These are phyloP conservation scores for Cucurbita pepo DNA, from an alignment of 306 rosid species.

Conservation along the genomic window DNA sequence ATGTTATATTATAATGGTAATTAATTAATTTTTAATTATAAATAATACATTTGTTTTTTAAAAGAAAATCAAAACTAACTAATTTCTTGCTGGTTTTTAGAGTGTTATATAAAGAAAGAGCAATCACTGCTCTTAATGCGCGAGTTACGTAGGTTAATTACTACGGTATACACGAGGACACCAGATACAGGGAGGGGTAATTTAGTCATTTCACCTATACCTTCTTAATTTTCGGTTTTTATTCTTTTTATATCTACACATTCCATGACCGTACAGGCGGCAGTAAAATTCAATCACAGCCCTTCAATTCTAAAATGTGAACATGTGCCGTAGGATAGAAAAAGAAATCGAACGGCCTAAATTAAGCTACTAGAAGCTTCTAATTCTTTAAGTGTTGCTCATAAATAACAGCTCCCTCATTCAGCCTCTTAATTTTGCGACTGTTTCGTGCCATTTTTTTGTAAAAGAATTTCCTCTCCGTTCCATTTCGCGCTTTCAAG, in stretches of 20 bases:
- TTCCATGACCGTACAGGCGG: too few species aligned
- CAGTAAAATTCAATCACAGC: conserved; percentile 1
- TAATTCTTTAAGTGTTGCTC: conserved; percentile 5
- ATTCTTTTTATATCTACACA: too few species aligned
- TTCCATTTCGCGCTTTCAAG: neutral
- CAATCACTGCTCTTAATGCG: neutral
- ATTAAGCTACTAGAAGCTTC: conserved; percentile 20
- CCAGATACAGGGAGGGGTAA: too few species aligned
- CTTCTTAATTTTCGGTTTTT: neutral
- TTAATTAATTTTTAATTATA: too few species aligned
- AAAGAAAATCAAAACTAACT: too few species aligned
- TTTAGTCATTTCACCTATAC: neutral
- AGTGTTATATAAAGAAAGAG: neutral
- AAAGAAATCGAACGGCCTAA: conserved; percentile 16
- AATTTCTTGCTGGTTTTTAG: neutral
- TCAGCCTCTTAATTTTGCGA: neutral
- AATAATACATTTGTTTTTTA: too few species aligned
- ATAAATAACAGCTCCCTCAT: conserved; percentile 8
- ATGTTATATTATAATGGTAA: too few species aligned
- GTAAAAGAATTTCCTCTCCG: neutral
- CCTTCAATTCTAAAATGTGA: neutral
- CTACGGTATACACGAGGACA: too few species aligned
- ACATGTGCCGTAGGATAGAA: conserved; percentile 6
- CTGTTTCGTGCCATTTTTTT: neutral
- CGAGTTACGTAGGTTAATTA: neutral